phyloP scores from a whole-genome alignment of 768 basidiomycete species.

The Collybia sordida region DNA sequence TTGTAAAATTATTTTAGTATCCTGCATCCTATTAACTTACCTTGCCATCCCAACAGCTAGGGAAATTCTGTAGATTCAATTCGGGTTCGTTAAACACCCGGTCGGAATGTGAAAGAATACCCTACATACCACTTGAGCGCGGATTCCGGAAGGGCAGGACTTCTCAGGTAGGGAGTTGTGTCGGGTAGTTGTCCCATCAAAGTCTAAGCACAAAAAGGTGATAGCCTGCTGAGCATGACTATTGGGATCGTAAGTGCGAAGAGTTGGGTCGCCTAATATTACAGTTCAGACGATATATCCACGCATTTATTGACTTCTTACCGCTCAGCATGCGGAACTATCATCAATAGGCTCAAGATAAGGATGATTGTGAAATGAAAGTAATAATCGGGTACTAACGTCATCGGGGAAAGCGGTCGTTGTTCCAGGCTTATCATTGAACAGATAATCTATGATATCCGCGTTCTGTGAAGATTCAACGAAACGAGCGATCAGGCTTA shows the following conservation, averaged over 20 bases:
- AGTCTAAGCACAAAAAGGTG: conserved; percentile 48
- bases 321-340: conserved; percentile 58
- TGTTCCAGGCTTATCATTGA: conserved; percentile 41
- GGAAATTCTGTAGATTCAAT: conserved; percentile 39
- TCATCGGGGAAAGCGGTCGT: conserved; percentile 57
- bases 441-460: conserved; percentile 42
- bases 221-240: conserved; percentile 46
- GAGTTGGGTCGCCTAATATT: conserved; percentile 35
- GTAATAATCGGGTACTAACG: conserved; percentile 26
- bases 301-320: conserved; percentile 16
- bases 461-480: background rate
- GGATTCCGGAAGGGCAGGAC: conserved; percentile 45
- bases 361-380: background rate
- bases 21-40: conserved; percentile 19
- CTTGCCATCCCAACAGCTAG: conserved; percentile 58
- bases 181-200: conserved; percentile 37
- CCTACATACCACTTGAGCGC: conserved; percentile 50
- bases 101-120: background rate
- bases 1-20: background rate
- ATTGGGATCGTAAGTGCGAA: conserved; percentile 46
- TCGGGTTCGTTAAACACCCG: background rate
- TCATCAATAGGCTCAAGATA: conserved; percentile 5
- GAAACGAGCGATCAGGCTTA: conserved; percentile 12
- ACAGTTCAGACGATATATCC: background rate
- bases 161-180: conserved; percentile 38